Evolutionary conservation across 805 yeast species (phyloP).

Genomic region (Yamadazyma olivae): DNA sequence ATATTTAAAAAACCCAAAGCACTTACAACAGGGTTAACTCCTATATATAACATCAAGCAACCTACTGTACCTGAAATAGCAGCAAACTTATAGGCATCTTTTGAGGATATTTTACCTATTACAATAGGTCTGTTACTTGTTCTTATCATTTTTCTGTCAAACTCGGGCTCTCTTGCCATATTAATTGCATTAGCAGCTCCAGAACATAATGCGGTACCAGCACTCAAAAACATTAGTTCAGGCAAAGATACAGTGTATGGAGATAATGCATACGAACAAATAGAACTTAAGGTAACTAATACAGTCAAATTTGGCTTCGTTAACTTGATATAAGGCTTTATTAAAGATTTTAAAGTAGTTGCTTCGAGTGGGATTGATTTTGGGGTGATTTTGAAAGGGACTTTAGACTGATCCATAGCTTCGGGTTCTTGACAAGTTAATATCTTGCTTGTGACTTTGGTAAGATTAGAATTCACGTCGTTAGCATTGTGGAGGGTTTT

Average conservation of each 20-base stretch:
- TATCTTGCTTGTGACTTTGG: constrained; percentile 41
- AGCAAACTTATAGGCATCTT: constrained; percentile 81
- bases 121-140: constrained; percentile 91
- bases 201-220: constrained; percentile 84
- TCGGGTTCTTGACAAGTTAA: constrained; percentile 43
- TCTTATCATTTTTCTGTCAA: constrained; percentile 82
- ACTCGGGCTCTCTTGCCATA: constrained; percentile 94
- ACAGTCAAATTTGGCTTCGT: constrained; percentile 88
- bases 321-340: constrained; percentile 70
- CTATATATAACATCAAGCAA: constrained; percentile 60
- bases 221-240: constrained; percentile 67
- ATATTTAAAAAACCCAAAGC: constrained; percentile 77
- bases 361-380: constrained; percentile 3
- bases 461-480: not conserved
- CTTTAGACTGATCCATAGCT: constrained; percentile 4
- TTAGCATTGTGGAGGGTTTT: too few relatives aligned
- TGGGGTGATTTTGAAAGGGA: constrained; percentile 61
- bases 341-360: constrained; percentile 30
- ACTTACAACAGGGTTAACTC: constrained; percentile 87
- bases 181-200: constrained; percentile 96
- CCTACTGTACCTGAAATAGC: constrained; percentile 71
- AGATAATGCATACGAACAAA: constrained; percentile 90
- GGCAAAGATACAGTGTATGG: constrained; percentile 76
- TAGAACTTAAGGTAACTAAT: constrained; percentile 84
- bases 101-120: constrained; percentile 69